A percentile compares a stretch with the other conserved stretches of the same genome.
These are phyloP conservation scores for Phytopythium vexans DNA, from an alignment of 352 stramenopile genomes.

Conservation along the genomic window DNA sequence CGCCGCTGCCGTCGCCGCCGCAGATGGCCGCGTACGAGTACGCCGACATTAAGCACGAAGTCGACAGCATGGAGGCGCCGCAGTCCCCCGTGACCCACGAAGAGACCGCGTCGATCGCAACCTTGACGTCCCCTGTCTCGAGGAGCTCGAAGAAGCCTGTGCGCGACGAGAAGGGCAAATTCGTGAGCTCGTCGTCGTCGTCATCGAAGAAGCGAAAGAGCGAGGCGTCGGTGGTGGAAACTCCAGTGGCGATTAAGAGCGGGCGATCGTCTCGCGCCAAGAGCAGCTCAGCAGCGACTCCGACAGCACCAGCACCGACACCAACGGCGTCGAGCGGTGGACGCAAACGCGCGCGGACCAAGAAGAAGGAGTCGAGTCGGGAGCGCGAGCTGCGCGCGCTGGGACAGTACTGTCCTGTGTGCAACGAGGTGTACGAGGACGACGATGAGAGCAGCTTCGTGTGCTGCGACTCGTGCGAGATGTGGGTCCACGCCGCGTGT, in stretches of 20 bases:
- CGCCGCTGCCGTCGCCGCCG: slow-evolving; percentile 34
- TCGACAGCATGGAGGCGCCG: neutral
- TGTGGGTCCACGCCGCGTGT: slow-evolving; percentile 82
- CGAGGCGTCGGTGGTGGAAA: neutral
- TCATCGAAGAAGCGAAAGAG: slow-evolving; percentile 29
- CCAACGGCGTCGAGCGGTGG: slow-evolving; percentile 1
- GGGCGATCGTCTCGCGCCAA: slow-evolving; percentile 11
- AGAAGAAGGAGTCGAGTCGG: slow-evolving; percentile 56
- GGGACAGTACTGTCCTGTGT: slow-evolving; percentile 86
- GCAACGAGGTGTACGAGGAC: slow-evolving; percentile 82
- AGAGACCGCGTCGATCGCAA: neutral
- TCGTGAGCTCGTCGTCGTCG: slow-evolving; percentile 16
- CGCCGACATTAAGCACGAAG: slow-evolving; percentile 9
- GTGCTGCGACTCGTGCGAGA: slow-evolving; percentile 87
- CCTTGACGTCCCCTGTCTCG: neutral
- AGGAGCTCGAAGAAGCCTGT: slow-evolving; percentile 1
- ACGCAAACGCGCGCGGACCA: slow-evolving; percentile 53
- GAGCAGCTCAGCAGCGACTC: slow-evolving; percentile 2
- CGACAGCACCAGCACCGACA: slow-evolving; percentile 13
- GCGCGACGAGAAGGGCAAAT: slow-evolving; percentile 1
- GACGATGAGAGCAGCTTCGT: slow-evolving; percentile 84
- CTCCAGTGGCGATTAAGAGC: neutral
- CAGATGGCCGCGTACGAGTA: slow-evolving; percentile 49
- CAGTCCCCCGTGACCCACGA: neutral
- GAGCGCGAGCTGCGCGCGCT: slow-evolving; percentile 74